These are phyloP conservation scores for Colletotrichum gigasporum DNA, from an alignment of 2,329 filamentous ascomycete genomes.

Conservation along the genomic window DNA sequence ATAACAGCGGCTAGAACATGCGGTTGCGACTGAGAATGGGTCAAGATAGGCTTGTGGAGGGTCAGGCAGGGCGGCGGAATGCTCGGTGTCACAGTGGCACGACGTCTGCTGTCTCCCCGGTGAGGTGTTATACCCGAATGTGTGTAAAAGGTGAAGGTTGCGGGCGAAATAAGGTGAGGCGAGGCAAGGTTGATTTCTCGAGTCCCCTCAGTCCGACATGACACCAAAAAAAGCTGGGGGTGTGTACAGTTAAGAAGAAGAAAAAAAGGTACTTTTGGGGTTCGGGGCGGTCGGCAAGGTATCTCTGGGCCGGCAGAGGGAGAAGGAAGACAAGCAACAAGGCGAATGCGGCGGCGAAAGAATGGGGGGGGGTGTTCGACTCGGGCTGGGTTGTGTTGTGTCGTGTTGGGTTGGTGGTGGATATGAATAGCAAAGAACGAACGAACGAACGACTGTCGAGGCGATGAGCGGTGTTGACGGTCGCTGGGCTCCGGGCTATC, in stretches of 20 bases:
- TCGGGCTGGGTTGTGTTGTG: neutral
- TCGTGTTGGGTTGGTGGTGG: neutral
- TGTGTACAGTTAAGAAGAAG: constrained; percentile 10
- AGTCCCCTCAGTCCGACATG: constrained; percentile 12
- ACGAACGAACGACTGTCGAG: constrained; percentile 10
- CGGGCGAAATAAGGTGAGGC: constrained; percentile 1
- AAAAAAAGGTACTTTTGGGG: neutral
- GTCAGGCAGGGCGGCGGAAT: constrained; percentile 28
- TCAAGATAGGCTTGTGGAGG: constrained; percentile 5
- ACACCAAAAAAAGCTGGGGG: constrained; percentile 4
- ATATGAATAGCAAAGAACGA: constrained; percentile 10
- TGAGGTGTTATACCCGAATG: too few relatives aligned
- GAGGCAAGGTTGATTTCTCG: constrained; percentile 13
- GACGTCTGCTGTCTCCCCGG: constrained; percentile 8
- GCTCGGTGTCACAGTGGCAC: constrained; percentile 31
- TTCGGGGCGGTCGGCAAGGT: neutral
- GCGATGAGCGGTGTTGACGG: neutral
- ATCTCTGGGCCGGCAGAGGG: constrained; percentile 12
- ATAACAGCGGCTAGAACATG: constrained; percentile 15
- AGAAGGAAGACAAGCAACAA: neutral
- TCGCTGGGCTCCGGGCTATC: constrained; percentile 5
- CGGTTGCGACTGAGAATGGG: neutral
- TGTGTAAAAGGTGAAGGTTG: neutral
- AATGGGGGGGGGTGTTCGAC: neutral
- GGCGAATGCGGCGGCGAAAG: neutral